Conservation (phyloP, 2,329 filamentous ascomycete genomes). For the Venturia nashicola region DNA sequence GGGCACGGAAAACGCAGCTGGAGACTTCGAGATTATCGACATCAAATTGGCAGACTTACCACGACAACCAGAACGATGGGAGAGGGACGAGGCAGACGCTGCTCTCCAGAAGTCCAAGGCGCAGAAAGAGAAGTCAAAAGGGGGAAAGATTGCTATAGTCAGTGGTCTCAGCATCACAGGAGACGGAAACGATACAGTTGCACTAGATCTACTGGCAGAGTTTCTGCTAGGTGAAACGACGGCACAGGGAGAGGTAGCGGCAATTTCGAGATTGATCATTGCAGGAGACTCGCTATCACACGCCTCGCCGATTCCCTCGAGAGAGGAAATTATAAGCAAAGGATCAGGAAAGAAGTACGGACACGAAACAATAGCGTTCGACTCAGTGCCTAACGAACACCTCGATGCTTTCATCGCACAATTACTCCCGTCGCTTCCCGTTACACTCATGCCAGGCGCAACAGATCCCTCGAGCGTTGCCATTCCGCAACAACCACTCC, state of each 20-base stretch:
- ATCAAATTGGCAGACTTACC: constrained; percentile 79
- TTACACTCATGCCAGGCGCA: constrained; percentile 77
- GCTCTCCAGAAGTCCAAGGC: constrained; percentile 24
- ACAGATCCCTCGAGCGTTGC: constrained; percentile 81
- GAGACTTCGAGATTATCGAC: constrained; percentile 86
- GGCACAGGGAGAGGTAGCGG: constrained; percentile 43
- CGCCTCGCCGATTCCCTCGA: constrained; percentile 31
- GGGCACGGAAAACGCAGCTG: constrained; percentile 84
- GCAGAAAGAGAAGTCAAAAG: constrained; percentile 30
- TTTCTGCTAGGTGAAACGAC: constrained; percentile 77
- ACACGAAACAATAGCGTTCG: constrained; percentile 82
- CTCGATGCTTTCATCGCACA: constrained; percentile 74
- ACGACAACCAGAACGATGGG: constrained; percentile 71
- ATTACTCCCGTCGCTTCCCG: constrained; percentile 71
- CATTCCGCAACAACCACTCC: constrained; percentile 85
- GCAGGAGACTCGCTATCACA: constrained; percentile 73
- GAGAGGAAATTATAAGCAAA: constrained; percentile 31
- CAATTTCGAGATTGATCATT: constrained; percentile 76
- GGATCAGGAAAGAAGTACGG: constrained; percentile 69
- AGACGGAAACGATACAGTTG: constrained; percentile 58
- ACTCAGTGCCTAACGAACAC: constrained; percentile 69
- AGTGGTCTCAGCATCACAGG: constrained; percentile 80
- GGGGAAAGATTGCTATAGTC: constrained; percentile 71
- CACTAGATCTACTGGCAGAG: constrained; percentile 68
- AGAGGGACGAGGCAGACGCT: constrained; percentile 42